These are phyloP conservation scores for Nitzschia sp. DNA, from an alignment of 108 stramenopile genomes.

Conservation along the genomic window DNA sequence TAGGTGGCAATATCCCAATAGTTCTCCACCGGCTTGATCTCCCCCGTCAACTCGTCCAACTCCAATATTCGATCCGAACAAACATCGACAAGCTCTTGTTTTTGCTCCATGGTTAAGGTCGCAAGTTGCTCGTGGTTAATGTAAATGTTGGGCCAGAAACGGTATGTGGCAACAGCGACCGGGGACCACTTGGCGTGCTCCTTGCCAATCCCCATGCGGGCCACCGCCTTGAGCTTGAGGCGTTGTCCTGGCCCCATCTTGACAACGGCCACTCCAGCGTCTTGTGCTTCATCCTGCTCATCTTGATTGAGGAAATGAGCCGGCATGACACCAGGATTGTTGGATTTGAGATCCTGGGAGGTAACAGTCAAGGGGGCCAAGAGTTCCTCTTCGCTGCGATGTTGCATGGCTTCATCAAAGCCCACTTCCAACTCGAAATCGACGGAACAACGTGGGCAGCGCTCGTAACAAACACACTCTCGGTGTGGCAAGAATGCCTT, in stretches of 20 bases:
- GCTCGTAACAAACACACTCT: slow-evolving; percentile 85
- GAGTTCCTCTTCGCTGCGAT: slow-evolving; percentile 56
- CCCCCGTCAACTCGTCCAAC: slow-evolving; percentile 69
- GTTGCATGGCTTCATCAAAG: slow-evolving; percentile 60
- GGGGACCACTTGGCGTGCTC: slow-evolving; percentile 99
- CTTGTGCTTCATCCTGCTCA: slow-evolving; percentile 81
- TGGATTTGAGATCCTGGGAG: slow-evolving; percentile 62
- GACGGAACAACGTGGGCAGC: slow-evolving; percentile 82
- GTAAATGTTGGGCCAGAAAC: slow-evolving; percentile 89
- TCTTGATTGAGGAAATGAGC: slow-evolving; percentile 86
- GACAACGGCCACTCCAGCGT: slow-evolving; percentile 88
- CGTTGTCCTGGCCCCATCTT: slow-evolving; percentile 93
- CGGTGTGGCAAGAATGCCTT: slow-evolving; percentile 70
- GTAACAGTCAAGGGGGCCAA: slow-evolving; percentile 77
- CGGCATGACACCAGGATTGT: slow-evolving; percentile 64
- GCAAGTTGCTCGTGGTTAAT: slow-evolving; percentile 87
- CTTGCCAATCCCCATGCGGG: slow-evolving; percentile 93
- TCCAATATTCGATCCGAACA: slow-evolving; percentile 88
- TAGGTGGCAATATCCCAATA: slow-evolving; percentile 82
- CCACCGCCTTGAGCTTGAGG: slow-evolving; percentile 90
- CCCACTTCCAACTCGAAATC: slow-evolving; percentile 85
- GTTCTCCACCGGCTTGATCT: slow-evolving; percentile 67
- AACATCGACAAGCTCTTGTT: slow-evolving; percentile 80
- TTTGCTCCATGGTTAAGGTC: slow-evolving; percentile 86
- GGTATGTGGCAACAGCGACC: slow-evolving; percentile 91